These are phyloP conservation scores for Colletotrichum sp. DNA, from an alignment of 2,329 filamentous ascomycete genomes.

Conservation along the genomic window DNA sequence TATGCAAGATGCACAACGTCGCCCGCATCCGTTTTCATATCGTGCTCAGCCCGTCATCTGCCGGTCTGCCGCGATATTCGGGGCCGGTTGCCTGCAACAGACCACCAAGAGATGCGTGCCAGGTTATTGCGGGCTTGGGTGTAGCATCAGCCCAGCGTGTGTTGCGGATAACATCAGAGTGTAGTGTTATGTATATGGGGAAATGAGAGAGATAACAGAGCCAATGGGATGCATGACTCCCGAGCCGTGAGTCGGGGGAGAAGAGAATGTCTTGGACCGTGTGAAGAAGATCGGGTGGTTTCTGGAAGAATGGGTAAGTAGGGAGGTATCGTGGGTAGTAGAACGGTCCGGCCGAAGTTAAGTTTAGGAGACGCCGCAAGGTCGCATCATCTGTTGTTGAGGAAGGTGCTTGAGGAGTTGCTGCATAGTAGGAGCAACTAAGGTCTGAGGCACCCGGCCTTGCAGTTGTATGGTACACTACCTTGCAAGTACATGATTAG, in stretches of 20 bases:
- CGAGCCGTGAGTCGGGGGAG: background rate
- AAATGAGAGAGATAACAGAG: background rate
- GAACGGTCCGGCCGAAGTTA: conserved; percentile 7
- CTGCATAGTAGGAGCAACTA: conserved; percentile 3
- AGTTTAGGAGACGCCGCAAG: conserved; percentile 5
- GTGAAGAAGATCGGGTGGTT: background rate
- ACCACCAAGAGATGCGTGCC: background rate
- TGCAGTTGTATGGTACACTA: background rate
- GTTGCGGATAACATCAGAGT: conserved; percentile 5
- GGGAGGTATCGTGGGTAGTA: background rate
- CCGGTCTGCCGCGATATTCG: background rate
- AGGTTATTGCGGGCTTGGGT: background rate
- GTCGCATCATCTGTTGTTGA: conserved; percentile 12
- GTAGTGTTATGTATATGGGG: background rate
- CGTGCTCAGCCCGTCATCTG: conserved; percentile 14
- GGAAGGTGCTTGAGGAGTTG: background rate
- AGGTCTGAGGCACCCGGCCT: background rate
- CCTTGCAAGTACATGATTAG: background rate
- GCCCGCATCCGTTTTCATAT: background rate
- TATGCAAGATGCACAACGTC: background rate
- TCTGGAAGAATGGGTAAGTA: background rate
- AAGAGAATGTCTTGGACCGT: background rate
- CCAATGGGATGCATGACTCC: background rate
- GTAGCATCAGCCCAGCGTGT: background rate
- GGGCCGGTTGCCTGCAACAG: background rate